Evolutionary conservation across 148 eudicot genomes (phyloP).

Genomic region (Beta vulgaris): DNA sequence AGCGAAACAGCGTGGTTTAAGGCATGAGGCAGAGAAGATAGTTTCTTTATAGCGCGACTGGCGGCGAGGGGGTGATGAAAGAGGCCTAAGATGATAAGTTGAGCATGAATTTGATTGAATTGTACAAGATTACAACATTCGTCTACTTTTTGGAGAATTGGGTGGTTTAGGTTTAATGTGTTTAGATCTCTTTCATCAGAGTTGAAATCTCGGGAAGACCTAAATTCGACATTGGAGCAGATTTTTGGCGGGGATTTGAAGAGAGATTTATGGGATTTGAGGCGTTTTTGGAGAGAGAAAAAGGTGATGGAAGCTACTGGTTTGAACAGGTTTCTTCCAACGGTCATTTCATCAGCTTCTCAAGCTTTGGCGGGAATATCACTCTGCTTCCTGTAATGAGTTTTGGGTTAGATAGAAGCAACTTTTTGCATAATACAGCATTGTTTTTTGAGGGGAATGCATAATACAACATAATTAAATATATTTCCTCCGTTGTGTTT

Average conservation of each 20-base stretch:
- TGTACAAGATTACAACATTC: slow-evolving; percentile 29
- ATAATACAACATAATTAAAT: too few relatives aligned
- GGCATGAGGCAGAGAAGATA: slow-evolving; percentile 36
- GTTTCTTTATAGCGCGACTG: slow-evolving; percentile 48
- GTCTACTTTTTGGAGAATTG: slow-evolving; percentile 45
- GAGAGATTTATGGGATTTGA: slow-evolving; percentile 43
- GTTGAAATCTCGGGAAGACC: slow-evolving; percentile 6
- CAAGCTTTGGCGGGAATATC: slow-evolving; percentile 18
- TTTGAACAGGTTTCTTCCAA: slow-evolving; percentile 16
- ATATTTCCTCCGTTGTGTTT: too few relatives aligned
- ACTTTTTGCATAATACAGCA: too few relatives aligned
- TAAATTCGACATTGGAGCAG: slow-evolving; percentile 26
- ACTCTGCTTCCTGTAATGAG: too few relatives aligned
- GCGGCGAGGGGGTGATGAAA: slow-evolving; percentile 48
- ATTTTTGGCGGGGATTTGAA: slow-evolving; percentile 40
- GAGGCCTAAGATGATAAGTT: slow-evolving; percentile 44
- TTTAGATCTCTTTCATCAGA: neutral
- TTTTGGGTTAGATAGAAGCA: too few relatives aligned
- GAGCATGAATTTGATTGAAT: slow-evolving; percentile 53
- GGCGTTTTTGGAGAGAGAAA: slow-evolving; percentile 41
- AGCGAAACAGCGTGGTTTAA: slow-evolving; percentile 37
- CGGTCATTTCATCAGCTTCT: slow-evolving; percentile 35
- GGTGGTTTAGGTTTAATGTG: slow-evolving; percentile 39
- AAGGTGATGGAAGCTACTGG: slow-evolving; percentile 25
- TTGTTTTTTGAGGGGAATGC: too few relatives aligned